These are phyloP conservation scores for Plasmodium adleri DNA, from an alignment of 169 alveolate species.

Conservation along the genomic window DNA sequence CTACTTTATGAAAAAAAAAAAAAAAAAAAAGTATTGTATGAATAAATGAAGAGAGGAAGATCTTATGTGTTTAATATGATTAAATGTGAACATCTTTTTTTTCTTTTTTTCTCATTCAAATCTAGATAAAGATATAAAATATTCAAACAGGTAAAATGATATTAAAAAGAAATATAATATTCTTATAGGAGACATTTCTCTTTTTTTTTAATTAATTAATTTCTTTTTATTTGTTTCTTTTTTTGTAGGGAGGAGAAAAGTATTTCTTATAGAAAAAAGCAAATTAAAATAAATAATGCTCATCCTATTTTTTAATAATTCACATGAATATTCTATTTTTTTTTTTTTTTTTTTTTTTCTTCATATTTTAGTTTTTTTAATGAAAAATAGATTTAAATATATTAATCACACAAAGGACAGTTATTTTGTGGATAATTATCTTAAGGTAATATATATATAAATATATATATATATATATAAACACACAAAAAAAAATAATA, in stretches of 20 bases:
- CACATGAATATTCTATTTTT: not conserved
- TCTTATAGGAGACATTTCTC: too few species aligned
- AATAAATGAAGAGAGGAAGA: too few species aligned
- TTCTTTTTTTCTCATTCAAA: too few species aligned
- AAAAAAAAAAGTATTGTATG: too few species aligned
- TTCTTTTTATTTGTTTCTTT: not conserved
- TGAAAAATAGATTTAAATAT: slow-evolving; percentile 64
- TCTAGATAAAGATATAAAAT: too few species aligned
- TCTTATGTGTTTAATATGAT: too few species aligned
- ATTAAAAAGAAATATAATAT: too few species aligned
- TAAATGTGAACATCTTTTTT: too few species aligned
- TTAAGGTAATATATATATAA: slow-evolving; percentile 25
- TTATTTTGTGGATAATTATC: slow-evolving; percentile 37
- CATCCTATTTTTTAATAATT: not conserved
- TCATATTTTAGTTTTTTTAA: slow-evolving; percentile 38
- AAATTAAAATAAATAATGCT: not conserved
- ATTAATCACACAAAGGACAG: slow-evolving; percentile 34
- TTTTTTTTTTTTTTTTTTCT: not conserved
- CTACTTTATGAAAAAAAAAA: not conserved
- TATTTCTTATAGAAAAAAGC: not conserved
- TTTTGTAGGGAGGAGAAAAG: slow-evolving; percentile 25
- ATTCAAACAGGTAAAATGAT: too few species aligned
- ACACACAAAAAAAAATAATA: slow-evolving; percentile 5
- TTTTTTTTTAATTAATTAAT: too few species aligned
- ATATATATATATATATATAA: not conserved